Evolutionary conservation across 495 filamentous ascomycete species (phyloP).

Genomic region (Annulohypoxylon stygium): DNA sequence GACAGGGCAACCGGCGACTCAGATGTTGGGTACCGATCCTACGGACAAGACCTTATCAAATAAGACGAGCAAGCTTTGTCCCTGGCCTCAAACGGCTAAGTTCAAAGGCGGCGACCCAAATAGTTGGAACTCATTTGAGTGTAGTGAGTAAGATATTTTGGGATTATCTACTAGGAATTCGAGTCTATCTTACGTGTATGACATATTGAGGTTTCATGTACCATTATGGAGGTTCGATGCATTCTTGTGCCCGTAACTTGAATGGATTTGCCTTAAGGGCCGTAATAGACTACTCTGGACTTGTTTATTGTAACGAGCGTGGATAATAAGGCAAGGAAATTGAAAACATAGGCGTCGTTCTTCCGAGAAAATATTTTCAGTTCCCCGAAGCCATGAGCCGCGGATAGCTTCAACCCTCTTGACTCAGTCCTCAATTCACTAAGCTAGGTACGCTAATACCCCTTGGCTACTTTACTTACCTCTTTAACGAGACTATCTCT

Average conservation of each 20-base stretch:
- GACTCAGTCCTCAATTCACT: constrained; percentile 23
- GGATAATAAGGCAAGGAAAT: neutral
- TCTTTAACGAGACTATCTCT: neutral
- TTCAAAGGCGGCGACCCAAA: constrained; percentile 40
- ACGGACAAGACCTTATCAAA: constrained; percentile 42
- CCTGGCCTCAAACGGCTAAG: constrained; percentile 54
- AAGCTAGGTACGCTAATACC: neutral
- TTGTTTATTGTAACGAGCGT: neutral
- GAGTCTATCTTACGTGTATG: neutral
- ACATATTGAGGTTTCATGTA: neutral
- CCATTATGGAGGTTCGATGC: neutral
- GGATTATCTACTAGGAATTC: neutral
- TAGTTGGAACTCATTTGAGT: constrained; percentile 43
- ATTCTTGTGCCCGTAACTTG: neutral
- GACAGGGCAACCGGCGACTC: constrained; percentile 35
- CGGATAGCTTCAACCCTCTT: constrained; percentile 30
- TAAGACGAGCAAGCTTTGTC: constrained; percentile 55
- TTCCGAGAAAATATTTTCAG: constrained; percentile 7
- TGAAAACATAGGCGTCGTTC: neutral
- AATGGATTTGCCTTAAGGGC: no score
- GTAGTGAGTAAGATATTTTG: neutral
- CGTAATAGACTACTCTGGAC: no score
- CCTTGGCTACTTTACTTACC: neutral
- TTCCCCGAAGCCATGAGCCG: neutral
- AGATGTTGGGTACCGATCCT: constrained; percentile 50